These are phyloP conservation scores for Tolypocladium pustulatum DNA, from an alignment of 2,329 filamentous ascomycete species.

Conservation along the genomic window DNA sequence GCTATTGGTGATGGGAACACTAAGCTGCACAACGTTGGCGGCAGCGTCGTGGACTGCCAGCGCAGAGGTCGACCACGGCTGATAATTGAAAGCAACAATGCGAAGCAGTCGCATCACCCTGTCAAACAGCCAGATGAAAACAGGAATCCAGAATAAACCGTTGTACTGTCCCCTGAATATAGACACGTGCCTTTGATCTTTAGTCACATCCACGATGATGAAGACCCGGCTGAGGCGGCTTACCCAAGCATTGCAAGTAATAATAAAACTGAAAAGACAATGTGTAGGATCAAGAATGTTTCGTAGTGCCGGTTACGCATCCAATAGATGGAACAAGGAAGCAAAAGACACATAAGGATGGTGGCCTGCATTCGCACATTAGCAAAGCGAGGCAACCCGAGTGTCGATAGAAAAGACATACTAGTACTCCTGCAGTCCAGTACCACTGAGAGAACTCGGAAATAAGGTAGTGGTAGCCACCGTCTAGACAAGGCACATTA, in stretches of 20 bases:
- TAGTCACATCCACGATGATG: not conserved
- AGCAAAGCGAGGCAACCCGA: not conserved
- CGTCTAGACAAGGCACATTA: not conserved
- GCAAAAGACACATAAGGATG: constrained; percentile 31
- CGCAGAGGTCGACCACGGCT: constrained; percentile 24
- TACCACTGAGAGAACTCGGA: not conserved
- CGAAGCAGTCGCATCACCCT: constrained; percentile 33
- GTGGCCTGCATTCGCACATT: constrained; percentile 23
- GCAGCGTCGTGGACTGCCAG: constrained; percentile 22
- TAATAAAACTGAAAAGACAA: constrained; percentile 37
- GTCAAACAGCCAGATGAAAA: constrained; percentile 38
- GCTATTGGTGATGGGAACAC: constrained; percentile 20
- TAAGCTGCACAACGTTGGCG: constrained; percentile 31
- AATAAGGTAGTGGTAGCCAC: not conserved
- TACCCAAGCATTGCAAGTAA: constrained; percentile 41
- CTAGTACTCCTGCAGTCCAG: constrained; percentile 40
- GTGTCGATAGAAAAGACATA: constrained; percentile 7
- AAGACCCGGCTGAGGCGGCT: constrained; percentile 8
- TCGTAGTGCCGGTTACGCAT: constrained; percentile 44
- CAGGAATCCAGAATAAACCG: constrained; percentile 36
- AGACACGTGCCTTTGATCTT: constrained; percentile 30
- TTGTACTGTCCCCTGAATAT: constrained; percentile 40
- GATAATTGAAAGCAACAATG: constrained; percentile 27
- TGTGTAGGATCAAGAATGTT: constrained; percentile 37
- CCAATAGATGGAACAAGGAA: constrained; percentile 38